Evolutionary conservation across 495 filamentous ascomycete species (phyloP), one percentile per base, ranked within the genome.

Genomic region (Thermochaetoides thermophila): DNA sequence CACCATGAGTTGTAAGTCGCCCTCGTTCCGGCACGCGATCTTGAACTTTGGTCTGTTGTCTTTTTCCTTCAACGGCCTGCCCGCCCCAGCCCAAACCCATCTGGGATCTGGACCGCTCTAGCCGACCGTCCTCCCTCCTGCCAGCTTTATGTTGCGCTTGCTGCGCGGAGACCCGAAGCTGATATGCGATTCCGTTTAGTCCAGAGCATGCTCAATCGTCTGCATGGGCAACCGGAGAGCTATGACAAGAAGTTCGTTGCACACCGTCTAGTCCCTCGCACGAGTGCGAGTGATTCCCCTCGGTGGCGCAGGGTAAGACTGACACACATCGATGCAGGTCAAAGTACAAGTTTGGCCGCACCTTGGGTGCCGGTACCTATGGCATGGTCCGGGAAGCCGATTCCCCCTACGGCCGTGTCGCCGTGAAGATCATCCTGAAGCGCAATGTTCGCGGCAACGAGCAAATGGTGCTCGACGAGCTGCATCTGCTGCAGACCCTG

Each of bases 371-470:
- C 29, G 89, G 89, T 35, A 99, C 89, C 45, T 99, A 99, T 63
- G 89, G 89, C 43, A 95, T 99, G 48, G 89, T 99, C 42, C 74
- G 89, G 38, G 89, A 99, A 57, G 89, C 89, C 29, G 84, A 94
- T 33, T 64, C 73, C 32, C 69, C 76, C 15, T 72, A 68, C 10
- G 81, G 84, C 41, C 92, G 92, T 61, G 89, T 92, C 27, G 89
- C 89, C 13, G 69, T 99, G 53, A 99, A 99, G 68, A 96, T 99
- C 53, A 99, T 99, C 52, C 66, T 99, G 44, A 99, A 99, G 74
- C 95, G 94, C 62, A 95, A 93, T 61, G 89, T 99, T 49, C 84
- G 83, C 39, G 91, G 89, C 34, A 96, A 96, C 45, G 89, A 99
- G 61, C 73, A 74, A 51, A 99, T 99, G 89, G 89, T 99, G 18